Base-by-base conservation (phyloP, 2,329 filamentous ascomycete genomes). In the Fusarium luffae region DNA sequence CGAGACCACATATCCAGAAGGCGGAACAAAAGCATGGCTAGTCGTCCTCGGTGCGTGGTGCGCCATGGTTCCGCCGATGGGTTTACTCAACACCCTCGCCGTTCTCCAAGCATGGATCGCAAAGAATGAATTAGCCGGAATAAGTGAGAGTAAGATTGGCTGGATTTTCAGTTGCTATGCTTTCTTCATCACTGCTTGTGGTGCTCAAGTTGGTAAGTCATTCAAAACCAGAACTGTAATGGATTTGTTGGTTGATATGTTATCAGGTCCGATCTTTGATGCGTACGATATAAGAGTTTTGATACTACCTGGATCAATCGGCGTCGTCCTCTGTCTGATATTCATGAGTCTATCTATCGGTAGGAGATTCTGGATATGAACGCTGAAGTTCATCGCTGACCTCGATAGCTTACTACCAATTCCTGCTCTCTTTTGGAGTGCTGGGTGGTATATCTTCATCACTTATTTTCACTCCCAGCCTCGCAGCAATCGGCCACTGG, bases 31-130 rank as follows among this genome's bases (percentile, higher is more conserved):
- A 23, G 90, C 89, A 59, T 93, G 91, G 89, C 80, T 89, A 12
- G 90, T 93, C 18, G 90, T 93, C 2, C 78, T 92, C 4, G 91
- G 91, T 18, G 88, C 87, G 4, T 93, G 92, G 79, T 86, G 85
- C 88, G 85, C 88, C 6, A 87, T 93, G 75, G 81, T 89, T 63
- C 86, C 88, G 5, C 84, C 85, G 3, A 87, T 93, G 63, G 91
- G 91, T 0, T 82, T 92, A 52, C 85, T 92, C 80, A 91, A 90
- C 75, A 87, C 86, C 50, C 80, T 91, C 27, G 90, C 89, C 2
- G 88, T 89, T 0, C 88, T 92, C 76, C 87, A 93, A 76, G 84
- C 88, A 13, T 92, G 92, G 76, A 81, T 93, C 19, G 37, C 55
- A 0, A 48, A 58, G 13, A 59, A 67, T 7, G 51, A 69, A 10